Conservation (phyloP, 2,329 filamentous ascomycete species). For the Cryphonectria radicalis region DNA sequence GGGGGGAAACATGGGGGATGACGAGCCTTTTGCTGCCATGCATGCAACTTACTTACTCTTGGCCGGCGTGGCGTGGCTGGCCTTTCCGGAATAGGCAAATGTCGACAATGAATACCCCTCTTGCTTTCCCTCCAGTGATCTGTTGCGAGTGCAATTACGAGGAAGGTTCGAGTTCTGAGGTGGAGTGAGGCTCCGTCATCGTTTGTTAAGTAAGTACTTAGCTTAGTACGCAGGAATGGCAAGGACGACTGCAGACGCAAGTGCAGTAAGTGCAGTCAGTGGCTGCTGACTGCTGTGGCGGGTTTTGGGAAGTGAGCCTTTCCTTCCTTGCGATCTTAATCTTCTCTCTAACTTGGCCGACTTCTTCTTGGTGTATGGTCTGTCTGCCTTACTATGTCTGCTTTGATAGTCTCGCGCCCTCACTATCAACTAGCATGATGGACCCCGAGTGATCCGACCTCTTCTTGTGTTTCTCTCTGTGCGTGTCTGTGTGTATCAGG, state of each 20-base stretch:
- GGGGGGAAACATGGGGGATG: not conserved
- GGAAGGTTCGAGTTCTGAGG: not conserved
- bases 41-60: not conserved
- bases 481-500: not conserved
- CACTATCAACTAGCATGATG: not conserved
- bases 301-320: not conserved
- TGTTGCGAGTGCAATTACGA: not conserved
- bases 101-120: not conserved
- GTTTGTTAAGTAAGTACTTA: no score
- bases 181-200: not conserved
- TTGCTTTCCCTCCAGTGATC: no score
- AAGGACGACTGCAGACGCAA: slow-evolving; percentile 2
- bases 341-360: no score
- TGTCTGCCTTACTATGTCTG: not conserved
- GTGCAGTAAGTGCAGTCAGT: not conserved
- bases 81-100: not conserved
- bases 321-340: not conserved
- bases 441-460: not conserved
- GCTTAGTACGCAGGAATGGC: not conserved
- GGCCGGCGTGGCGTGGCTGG: not conserved
- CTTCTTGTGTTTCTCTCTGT: not conserved
- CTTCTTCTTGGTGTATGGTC: not conserved
- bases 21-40: not conserved
- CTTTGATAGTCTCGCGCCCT: not conserved
- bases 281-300: not conserved